Conservation (phyloP, 148 eudicot genomes). For the Cornus suecica region DNA sequence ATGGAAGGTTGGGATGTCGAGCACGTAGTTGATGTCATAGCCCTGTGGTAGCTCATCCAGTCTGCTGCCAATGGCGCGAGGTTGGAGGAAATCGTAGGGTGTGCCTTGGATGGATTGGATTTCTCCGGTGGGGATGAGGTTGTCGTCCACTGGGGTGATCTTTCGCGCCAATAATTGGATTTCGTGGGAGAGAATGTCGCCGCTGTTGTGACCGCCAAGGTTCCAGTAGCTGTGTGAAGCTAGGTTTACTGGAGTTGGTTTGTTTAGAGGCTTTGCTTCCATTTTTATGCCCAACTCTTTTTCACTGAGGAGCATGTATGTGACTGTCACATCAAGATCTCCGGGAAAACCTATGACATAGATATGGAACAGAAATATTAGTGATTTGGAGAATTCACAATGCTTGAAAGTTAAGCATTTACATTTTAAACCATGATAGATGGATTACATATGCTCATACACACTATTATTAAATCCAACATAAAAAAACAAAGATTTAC, state of each 20-base stretch:
- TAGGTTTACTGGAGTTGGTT: constrained; percentile 69
- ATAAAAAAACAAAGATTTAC: too few relatives aligned
- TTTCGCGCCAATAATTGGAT: constrained; percentile 44
- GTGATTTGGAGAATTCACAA: not conserved
- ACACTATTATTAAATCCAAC: too few relatives aligned
- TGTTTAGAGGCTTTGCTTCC: constrained; percentile 51
- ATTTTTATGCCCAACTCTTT: constrained; percentile 42
- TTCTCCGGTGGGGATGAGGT: constrained; percentile 64
- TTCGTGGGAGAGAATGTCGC: constrained; percentile 52
- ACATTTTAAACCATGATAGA: not conserved
- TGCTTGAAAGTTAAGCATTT: not conserved
- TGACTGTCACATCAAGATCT: constrained; percentile 39
- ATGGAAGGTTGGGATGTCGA: constrained; percentile 27
- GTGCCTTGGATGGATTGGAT: constrained; percentile 40
- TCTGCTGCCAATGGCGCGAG: constrained; percentile 46
- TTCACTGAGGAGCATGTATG: constrained; percentile 42
- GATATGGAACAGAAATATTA: not conserved
- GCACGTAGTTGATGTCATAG: constrained; percentile 77
- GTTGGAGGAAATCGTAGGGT: constrained; percentile 48
- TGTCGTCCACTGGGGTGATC: constrained; percentile 50
- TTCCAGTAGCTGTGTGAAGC: constrained; percentile 84
- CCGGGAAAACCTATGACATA: constrained; percentile 63
- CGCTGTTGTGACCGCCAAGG: constrained; percentile 66
- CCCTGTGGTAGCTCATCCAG: constrained; percentile 43
- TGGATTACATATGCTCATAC: not conserved